Percentiles rank a stretch among this genome's conserved stretches.
These are phyloP conservation scores for Vaccinium darrowii DNA, from an alignment of 148 eudicot species.

Conservation along the genomic window DNA sequence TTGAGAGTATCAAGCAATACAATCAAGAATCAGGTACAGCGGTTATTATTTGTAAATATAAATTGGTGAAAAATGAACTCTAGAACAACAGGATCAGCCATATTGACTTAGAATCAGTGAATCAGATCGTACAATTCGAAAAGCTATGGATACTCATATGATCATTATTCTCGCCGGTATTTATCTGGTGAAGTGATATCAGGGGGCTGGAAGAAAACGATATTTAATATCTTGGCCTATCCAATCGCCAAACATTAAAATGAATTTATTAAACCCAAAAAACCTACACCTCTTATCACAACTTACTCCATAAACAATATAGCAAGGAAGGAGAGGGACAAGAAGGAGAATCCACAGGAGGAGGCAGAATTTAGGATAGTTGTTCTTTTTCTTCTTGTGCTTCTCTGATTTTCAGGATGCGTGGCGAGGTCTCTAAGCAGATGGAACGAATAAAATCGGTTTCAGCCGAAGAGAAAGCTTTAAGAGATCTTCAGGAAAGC, in stretches of 20 bases:
- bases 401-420: slow-evolving; percentile 42
- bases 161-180: not conserved
- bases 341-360: not conserved
- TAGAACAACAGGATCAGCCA: not conserved
- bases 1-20: not conserved
- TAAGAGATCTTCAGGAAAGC: slow-evolving; percentile 43
- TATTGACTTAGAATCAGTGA: not conserved
- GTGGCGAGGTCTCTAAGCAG: slow-evolving; percentile 60
- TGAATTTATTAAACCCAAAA: slow-evolving; percentile 13
- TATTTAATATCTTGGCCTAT: not conserved
- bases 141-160: not conserved
- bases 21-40: not conserved
- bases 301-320: not conserved
- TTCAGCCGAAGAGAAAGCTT: slow-evolving; percentile 46
- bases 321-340: not conserved
- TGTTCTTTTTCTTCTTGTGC: slow-evolving; percentile 10
- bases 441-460: slow-evolving; percentile 45
- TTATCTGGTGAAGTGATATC: not conserved
- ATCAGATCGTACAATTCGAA: not conserved
- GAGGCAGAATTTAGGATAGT: slow-evolving; percentile 9
- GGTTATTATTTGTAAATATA: not conserved
- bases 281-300: not conserved
- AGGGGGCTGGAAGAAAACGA: not conserved
- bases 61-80: not conserved
- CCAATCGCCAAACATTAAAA: slow-evolving; percentile 1